Evolutionary conservation across 129 eudicot species (phyloP).

Genomic region (Pulicaria dysenterica): DNA sequence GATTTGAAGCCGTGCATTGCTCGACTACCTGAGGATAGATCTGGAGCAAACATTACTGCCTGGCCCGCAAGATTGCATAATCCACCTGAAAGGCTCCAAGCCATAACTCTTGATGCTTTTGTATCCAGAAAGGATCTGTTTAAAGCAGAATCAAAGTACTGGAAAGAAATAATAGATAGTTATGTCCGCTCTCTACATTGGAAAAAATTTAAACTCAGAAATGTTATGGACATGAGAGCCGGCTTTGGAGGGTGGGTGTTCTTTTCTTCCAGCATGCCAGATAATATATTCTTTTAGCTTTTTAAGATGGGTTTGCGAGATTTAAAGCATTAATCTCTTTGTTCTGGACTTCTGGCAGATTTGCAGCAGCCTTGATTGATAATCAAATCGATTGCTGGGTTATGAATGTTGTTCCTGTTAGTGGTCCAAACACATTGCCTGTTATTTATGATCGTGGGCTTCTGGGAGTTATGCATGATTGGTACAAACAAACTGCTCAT

Average conservation of each 20-base stretch:
- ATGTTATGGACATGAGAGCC: constrained; percentile 97
- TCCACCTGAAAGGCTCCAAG: constrained; percentile 89
- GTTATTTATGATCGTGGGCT: constrained; percentile 95
- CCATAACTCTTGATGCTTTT: constrained; percentile 79
- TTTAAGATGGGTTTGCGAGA: no score
- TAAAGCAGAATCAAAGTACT: constrained; percentile 85
- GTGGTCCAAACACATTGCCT: constrained; percentile 92
- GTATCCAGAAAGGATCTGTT: constrained; percentile 89
- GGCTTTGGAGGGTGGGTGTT: constrained; percentile 90
- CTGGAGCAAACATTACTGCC: constrained; percentile 63
- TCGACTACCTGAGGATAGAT: constrained; percentile 75
- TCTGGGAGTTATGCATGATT: constrained; percentile 94
- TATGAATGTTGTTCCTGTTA: constrained; percentile 88
- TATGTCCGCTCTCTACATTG: constrained; percentile 72
- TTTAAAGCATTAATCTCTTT: not conserved
- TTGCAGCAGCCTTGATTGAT: constrained; percentile 88
- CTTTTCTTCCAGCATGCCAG: constrained; percentile 3
- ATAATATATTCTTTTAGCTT: not conserved
- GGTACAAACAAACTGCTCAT: constrained; percentile 45
- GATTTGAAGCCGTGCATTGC: constrained; percentile 75
- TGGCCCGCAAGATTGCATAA: constrained; percentile 86
- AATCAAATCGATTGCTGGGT: constrained; percentile 87
- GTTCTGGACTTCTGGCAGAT: constrained; percentile 50
- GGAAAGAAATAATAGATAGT: constrained; percentile 81
- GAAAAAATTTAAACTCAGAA: constrained; percentile 69